Percentiles rank a stretch among this genome's conserved stretches.
Conservation (phyloP, 1,284 basidiomycete species). For the Leccinum pachyderme region DNA sequence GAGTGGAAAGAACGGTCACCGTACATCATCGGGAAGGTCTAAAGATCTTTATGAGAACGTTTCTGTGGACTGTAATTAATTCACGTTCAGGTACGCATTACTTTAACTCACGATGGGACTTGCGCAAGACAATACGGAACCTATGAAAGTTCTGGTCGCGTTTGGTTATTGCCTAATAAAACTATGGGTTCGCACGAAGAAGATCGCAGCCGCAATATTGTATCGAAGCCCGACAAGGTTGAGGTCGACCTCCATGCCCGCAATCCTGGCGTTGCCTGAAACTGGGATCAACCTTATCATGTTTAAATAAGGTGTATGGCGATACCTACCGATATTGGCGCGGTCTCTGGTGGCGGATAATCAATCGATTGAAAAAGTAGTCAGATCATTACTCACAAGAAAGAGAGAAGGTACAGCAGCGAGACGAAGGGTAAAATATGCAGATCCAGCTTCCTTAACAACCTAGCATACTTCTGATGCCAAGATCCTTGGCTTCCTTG, state of each 20-base stretch:
- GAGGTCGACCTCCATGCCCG: conserved; percentile 41
- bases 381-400: neutral
- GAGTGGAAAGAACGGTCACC: conserved; percentile 3
- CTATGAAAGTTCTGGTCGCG: conserved; percentile 21
- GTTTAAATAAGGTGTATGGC: neutral
- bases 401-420: neutral
- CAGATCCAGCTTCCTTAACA: neutral
- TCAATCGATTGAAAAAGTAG: neutral
- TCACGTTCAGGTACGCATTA: neutral
- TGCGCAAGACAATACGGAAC: conserved; percentile 44
- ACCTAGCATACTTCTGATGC: neutral
- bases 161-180: neutral
- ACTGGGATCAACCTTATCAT: neutral
- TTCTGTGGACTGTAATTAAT: conserved; percentile 28
- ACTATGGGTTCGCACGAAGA: conserved; percentile 39
- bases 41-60: conserved; percentile 42
- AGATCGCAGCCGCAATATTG: conserved; percentile 44
- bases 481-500: neutral
- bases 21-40: conserved; percentile 46
- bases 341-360: conserved; percentile 32
- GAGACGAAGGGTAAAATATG: neutral
- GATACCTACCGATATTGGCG: conserved; percentile 29
- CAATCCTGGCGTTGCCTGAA: conserved; percentile 33
- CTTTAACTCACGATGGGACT: conserved; percentile 42
- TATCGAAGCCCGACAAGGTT: conserved; percentile 41